These are phyloP conservation scores for Neonectria magnoliae DNA, from an alignment of 2,329 filamentous ascomycete species.

Conservation along the genomic window DNA sequence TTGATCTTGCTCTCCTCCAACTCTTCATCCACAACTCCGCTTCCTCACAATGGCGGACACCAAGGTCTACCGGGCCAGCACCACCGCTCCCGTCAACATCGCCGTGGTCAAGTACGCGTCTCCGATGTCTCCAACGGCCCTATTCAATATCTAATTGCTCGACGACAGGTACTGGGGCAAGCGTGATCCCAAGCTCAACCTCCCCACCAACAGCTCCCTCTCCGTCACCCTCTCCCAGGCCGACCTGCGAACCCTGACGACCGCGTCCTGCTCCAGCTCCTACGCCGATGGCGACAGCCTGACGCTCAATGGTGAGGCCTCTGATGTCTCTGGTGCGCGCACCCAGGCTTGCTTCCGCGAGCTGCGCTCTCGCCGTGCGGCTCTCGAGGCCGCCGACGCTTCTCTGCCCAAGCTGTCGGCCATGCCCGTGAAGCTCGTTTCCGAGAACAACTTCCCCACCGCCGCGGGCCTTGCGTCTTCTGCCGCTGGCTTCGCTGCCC, in stretches of 20 bases:
- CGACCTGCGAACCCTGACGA: constrained; percentile 95
- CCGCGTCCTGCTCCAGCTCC: constrained; percentile 84
- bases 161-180: constrained; percentile 85
- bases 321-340: constrained; percentile 87
- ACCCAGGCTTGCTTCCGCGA: constrained; percentile 95
- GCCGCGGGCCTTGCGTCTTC: constrained; percentile 87
- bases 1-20: background rate
- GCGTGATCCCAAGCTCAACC: constrained; percentile 90
- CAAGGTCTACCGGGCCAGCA: constrained; percentile 87
- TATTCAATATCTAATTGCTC: constrained; percentile 3
- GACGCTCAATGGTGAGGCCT: constrained; percentile 82
- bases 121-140: background rate
- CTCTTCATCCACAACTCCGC: constrained; percentile 10
- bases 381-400: constrained; percentile 76
- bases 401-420: constrained; percentile 84
- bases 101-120: constrained; percentile 86
- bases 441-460: constrained; percentile 99
- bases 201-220: constrained; percentile 97
- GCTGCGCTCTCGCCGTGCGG: constrained; percentile 79
- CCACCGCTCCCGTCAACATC: constrained; percentile 97
- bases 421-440: constrained; percentile 85
- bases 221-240: constrained; percentile 95
- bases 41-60: constrained; percentile 55
- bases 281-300: constrained; percentile 77
- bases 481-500: constrained; percentile 74